These are phyloP conservation scores for Fagopyrum esculentum DNA, from an alignment of 148 eudicot genomes.

Conservation along the genomic window DNA sequence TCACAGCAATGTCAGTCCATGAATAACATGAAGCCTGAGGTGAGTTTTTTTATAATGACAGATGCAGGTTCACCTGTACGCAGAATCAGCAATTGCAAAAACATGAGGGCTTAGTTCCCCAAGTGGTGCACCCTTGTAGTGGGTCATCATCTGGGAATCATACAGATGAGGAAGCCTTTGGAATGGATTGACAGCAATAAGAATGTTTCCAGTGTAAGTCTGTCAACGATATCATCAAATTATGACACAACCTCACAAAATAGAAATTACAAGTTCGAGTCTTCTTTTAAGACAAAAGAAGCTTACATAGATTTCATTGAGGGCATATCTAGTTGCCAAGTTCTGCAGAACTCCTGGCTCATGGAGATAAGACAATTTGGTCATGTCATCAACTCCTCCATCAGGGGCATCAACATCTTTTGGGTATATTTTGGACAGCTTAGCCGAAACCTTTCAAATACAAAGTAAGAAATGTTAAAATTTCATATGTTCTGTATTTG, in stretches of 20 bases:
- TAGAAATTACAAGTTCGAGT: constrained; percentile 12
- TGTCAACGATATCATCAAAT: constrained; percentile 45
- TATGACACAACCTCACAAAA: constrained; percentile 36
- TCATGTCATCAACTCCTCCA: constrained; percentile 98
- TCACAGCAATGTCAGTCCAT: constrained; percentile 13
- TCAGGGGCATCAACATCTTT: constrained; percentile 88
- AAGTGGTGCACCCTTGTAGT: constrained; percentile 76
- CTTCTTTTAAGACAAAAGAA: constrained; percentile 11
- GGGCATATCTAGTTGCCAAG: constrained; percentile 57
- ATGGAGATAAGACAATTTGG: constrained; percentile 82
- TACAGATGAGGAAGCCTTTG: constrained; percentile 81
- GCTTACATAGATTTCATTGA: constrained; percentile 89
- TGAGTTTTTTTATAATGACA: not conserved
- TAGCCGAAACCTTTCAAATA: constrained; percentile 38
- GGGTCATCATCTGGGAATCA: constrained; percentile 79
- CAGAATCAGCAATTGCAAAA: constrained; percentile 84
- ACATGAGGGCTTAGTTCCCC: constrained; percentile 97
- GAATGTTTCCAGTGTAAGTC: constrained; percentile 95
- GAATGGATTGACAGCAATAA: constrained; percentile 87
- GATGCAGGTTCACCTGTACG: constrained; percentile 54
- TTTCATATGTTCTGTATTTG: not conserved
- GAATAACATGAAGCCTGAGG: not conserved
- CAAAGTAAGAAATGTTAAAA: not conserved
- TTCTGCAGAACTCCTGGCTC: constrained; percentile 95
- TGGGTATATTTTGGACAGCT: constrained; percentile 51